Percentiles rank a stretch among this genome's conserved stretches.
phyloP scores from a whole-genome alignment of 768 basidiomycete genomes.

The Hygrocybe coccinea region DNA sequence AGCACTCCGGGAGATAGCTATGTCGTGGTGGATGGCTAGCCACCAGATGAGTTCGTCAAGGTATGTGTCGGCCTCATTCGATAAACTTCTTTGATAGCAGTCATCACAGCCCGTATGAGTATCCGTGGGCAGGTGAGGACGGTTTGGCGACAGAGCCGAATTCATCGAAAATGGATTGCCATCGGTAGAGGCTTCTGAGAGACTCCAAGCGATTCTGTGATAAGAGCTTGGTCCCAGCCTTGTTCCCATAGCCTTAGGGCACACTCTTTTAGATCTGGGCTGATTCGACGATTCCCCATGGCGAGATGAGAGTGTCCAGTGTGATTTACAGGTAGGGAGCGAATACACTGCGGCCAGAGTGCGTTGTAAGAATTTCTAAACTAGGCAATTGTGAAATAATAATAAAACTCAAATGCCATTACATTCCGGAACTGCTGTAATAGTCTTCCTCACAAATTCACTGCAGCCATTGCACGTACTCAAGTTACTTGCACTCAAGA shows the following conservation, averaged over 20 bases:
- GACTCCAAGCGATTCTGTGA: not conserved
- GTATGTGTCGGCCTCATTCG: not conserved
- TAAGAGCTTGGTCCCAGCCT: not conserved
- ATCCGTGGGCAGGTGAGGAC: not conserved
- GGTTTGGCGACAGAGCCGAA: not conserved
- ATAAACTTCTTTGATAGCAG: not conserved
- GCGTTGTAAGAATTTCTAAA: not conserved
- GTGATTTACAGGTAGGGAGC: too few species aligned
- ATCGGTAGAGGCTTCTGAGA: not conserved
- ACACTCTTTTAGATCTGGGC: not conserved
- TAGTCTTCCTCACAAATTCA: too few species aligned
- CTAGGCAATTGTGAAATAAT: not conserved
- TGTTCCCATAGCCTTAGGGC: not conserved
- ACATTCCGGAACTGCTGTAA: not conserved
- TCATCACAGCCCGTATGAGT: not conserved
- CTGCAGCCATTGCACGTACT: too few species aligned
- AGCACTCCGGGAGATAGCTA: not conserved
- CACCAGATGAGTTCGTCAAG: not conserved
- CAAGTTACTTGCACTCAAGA: too few species aligned
- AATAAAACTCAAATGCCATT: not conserved
- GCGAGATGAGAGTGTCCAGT: not conserved
- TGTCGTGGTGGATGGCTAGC: not conserved
- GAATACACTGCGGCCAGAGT: too few species aligned
- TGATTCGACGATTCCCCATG: not conserved
- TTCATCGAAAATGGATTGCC: too few species aligned